Percentiles rank a stretch among this genome's conserved stretches.
Conservation (phyloP, 2,329 filamentous ascomycete genomes). For the Pseudogymnoascus sp. region DNA sequence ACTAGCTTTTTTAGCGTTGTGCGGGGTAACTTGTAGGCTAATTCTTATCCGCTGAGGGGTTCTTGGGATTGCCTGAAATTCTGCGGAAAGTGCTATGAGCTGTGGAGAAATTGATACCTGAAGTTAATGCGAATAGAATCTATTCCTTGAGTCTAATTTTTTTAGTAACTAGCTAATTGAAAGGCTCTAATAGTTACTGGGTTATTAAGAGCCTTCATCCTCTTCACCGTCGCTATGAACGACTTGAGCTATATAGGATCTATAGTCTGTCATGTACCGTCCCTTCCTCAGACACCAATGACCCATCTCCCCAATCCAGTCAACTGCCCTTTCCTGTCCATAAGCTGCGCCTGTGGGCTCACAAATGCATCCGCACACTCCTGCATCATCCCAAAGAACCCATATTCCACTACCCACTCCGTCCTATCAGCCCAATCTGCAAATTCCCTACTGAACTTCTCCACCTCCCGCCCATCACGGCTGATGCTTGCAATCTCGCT, state of each 20-base stretch:
- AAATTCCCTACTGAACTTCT: slow-evolving; percentile 32
- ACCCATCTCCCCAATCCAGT: slow-evolving; percentile 23
- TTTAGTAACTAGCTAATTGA: neutral
- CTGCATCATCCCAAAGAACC: slow-evolving; percentile 37
- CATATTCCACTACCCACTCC: slow-evolving; percentile 36
- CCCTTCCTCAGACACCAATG: slow-evolving; percentile 18
- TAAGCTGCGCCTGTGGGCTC: slow-evolving; percentile 37
- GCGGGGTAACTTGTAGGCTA: neutral
- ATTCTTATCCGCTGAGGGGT: neutral
- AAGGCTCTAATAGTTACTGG: neutral
- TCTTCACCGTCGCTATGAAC: neutral
- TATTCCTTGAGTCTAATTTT: slow-evolving; percentile 15
- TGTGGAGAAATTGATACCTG: neutral
- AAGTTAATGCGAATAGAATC: neutral
- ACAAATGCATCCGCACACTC: slow-evolving; percentile 36
- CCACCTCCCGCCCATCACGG: slow-evolving; percentile 30
- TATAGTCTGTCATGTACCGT: slow-evolving; percentile 17
- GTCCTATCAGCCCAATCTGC: slow-evolving; percentile 36
- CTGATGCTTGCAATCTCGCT: slow-evolving; percentile 36
- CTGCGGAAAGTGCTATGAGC: neutral
- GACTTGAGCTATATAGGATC: neutral
- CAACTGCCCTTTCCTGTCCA: slow-evolving; percentile 35
- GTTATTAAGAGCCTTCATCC: neutral
- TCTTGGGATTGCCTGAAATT: neutral
- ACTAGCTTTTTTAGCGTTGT: neutral